Percentiles rank a stretch among this genome's conserved stretches.
Conservation (phyloP, 2,329 filamentous ascomycete species). For the Hymenoscyphus repandus region DNA sequence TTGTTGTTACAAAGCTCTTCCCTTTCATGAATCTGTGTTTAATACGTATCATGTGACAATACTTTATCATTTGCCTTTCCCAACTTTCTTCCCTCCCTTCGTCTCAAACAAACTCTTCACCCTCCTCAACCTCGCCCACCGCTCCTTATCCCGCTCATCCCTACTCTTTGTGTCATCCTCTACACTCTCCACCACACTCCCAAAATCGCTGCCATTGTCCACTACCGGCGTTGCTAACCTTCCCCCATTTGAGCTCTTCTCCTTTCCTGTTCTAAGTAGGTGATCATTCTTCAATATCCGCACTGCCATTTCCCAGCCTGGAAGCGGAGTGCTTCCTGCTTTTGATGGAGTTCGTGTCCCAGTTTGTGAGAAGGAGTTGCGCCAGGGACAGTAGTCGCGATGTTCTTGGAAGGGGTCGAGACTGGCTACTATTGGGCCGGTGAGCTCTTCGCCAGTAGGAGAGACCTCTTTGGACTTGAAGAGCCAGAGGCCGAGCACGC, state of each 20-base stretch:
- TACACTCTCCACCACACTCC: slow-evolving; percentile 21
- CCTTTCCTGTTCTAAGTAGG: slow-evolving; percentile 20
- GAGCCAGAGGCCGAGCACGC: slow-evolving; percentile 89
- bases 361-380: slow-evolving; percentile 58
- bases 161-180: slow-evolving; percentile 36
- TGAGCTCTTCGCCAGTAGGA: slow-evolving; percentile 44
- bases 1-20: no score
- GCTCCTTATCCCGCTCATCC: slow-evolving; percentile 63
- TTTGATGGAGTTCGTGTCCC: slow-evolving; percentile 28
- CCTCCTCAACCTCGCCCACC: slow-evolving; percentile 65
- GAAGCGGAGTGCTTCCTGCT: slow-evolving; percentile 29
- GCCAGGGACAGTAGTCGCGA: slow-evolving; percentile 80
- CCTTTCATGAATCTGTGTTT: no score
- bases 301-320: slow-evolving; percentile 52
- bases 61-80: no score
- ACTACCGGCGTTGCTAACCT: slow-evolving; percentile 4
- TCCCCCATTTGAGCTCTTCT: slow-evolving; percentile 10
- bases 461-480: slow-evolving; percentile 72
- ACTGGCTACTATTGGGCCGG: slow-evolving; percentile 54
- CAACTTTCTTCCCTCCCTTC: slow-evolving; percentile 50
- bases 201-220: slow-evolving; percentile 5
- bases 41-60: no score
- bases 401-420: slow-evolving; percentile 69
- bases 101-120: slow-evolving; percentile 68
- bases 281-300: slow-evolving; percentile 55